These are phyloP conservation scores for Macrolepiota albuminosa DNA, from an alignment of 768 basidiomycete species.

Conservation along the genomic window DNA sequence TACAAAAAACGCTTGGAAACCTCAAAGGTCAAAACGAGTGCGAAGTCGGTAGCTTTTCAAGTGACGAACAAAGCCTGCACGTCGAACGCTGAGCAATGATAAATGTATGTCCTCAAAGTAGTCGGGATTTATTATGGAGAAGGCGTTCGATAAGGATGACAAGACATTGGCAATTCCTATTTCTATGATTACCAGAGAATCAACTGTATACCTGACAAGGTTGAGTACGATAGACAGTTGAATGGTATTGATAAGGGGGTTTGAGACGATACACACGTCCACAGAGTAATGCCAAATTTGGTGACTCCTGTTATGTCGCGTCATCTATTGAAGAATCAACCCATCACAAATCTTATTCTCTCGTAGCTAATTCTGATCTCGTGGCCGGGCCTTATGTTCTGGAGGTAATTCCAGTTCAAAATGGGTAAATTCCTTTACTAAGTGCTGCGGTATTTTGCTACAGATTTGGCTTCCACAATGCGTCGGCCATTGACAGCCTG, in stretches of 20 bases:
- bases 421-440: constrained; percentile 22
- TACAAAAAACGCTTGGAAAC: not conserved
- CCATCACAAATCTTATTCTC: constrained; percentile 9
- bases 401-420: constrained; percentile 39
- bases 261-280: not conserved
- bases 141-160: not conserved
- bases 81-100: not conserved
- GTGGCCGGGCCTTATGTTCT: constrained; percentile 37
- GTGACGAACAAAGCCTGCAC: not conserved
- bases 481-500: constrained; percentile 83
- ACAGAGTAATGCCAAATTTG: constrained; percentile 5
- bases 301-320: constrained; percentile 13
- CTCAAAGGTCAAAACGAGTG: not conserved
- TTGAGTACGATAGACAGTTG: not conserved
- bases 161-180: not conserved
- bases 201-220: not conserved
- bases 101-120: not conserved
- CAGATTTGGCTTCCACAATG: constrained; percentile 91
- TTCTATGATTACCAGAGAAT: not conserved
- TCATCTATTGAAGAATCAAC: constrained; percentile 1
- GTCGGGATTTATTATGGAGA: not conserved
- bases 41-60: not conserved
- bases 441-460: constrained; percentile 27
- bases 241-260: not conserved
- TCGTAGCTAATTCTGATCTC: constrained; percentile 11